A percentile compares a stretch with the other conserved stretches of the same genome.
These are phyloP conservation scores for Trichoderma erinaceum DNA, from an alignment of 495 filamentous ascomycete genomes.

Conservation along the genomic window DNA sequence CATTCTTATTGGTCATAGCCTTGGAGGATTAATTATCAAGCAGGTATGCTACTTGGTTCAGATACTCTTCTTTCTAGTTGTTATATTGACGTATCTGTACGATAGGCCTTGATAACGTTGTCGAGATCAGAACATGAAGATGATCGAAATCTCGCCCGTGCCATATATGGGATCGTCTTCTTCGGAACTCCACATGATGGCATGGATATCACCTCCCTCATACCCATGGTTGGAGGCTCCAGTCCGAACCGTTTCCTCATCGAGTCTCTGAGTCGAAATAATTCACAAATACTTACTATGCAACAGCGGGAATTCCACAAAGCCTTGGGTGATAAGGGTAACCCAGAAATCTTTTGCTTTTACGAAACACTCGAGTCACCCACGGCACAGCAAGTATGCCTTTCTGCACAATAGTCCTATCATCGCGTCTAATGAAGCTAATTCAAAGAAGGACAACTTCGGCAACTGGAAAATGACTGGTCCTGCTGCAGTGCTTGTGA, in stretches of 20 bases:
- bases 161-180: not conserved
- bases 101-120: not conserved
- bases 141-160: not conserved
- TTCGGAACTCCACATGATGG: not conserved
- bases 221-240: not conserved
- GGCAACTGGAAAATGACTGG: slow-evolving; percentile 1
- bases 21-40: not conserved
- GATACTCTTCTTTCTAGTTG: too few relatives aligned
- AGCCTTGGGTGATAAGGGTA: not conserved
- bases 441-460: not conserved
- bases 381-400: not conserved
- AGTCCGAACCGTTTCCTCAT: not conserved
- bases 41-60: too few relatives aligned
- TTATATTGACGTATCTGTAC: too few relatives aligned
- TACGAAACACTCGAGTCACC: not conserved
- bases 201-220: not conserved
- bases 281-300: not conserved
- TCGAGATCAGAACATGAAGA: not conserved
- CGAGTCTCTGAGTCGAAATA: not conserved
- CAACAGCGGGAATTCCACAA: not conserved
- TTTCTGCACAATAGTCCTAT: not conserved
- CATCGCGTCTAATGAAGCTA: not conserved
- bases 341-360: not conserved
- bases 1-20: not conserved
- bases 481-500: not conserved